A percentile compares a stretch with the other conserved stretches of the same genome.
Conservation (phyloP, 2,329 filamentous ascomycete genomes). For the Neofusicoccum sp. region DNA sequence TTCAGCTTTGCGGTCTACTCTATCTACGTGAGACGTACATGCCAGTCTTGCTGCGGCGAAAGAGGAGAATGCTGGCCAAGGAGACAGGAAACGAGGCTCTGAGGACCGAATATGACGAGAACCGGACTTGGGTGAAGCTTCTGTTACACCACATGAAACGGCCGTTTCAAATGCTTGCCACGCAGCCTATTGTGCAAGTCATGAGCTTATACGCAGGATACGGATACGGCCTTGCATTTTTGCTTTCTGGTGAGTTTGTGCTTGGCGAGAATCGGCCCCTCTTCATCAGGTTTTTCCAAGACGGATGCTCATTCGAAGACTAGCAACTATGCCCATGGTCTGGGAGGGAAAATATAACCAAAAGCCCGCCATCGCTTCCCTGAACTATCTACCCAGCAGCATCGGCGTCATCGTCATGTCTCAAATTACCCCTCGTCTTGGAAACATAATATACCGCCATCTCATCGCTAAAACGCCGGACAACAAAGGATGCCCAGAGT, state of each 20-base stretch:
- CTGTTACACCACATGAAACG: slow-evolving; percentile 57
- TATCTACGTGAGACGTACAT: slow-evolving; percentile 57
- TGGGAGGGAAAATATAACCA: slow-evolving; percentile 55
- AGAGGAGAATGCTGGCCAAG: slow-evolving; percentile 58
- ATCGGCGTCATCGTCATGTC: slow-evolving; percentile 60
- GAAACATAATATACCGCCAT: slow-evolving; percentile 59
- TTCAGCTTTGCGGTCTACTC: slow-evolving; percentile 61
- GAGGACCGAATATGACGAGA: slow-evolving; percentile 48
- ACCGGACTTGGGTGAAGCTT: slow-evolving; percentile 36
- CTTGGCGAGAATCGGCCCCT: background rate
- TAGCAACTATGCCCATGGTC: slow-evolving; percentile 51
- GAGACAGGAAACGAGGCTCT: slow-evolving; percentile 53
- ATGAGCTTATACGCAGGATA: slow-evolving; percentile 67
- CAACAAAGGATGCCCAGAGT: slow-evolving; percentile 39
- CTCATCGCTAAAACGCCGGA: slow-evolving; percentile 29
- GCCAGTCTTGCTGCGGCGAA: slow-evolving; percentile 45
- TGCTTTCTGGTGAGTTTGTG: background rate
- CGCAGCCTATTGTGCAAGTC: slow-evolving; percentile 70
- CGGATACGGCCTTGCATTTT: slow-evolving; percentile 61
- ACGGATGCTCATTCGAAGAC: slow-evolving; percentile 37
- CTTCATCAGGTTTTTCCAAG: background rate
- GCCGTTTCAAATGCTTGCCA: slow-evolving; percentile 68
- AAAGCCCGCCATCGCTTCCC: slow-evolving; percentile 57
- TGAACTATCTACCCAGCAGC: slow-evolving; percentile 68
- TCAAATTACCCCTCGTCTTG: slow-evolving; percentile 64